Base-by-base conservation (phyloP, 73 alveolate species). In the Effrenium voratum region DNA sequence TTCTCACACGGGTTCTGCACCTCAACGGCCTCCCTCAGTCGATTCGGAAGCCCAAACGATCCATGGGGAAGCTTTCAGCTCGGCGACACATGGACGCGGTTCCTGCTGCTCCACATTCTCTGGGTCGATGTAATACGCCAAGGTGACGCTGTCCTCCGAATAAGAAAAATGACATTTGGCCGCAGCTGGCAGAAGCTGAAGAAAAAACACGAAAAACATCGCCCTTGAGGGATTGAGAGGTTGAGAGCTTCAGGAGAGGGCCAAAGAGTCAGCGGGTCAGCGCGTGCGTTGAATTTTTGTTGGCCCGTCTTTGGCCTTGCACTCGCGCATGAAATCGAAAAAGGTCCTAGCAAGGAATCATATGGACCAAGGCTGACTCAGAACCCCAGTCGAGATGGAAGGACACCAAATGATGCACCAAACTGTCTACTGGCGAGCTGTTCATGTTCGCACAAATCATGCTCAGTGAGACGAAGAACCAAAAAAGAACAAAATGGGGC, bases 31-130 rank as follows among this genome's bases (percentile, higher is more conserved):
- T 38, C 15, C 3, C 72, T 22, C n/a, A 57, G 28, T 30, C 72
- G 16, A 22, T 57, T 57, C 6, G n/a, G 0, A 57, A 57, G n/a
- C 72, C 28, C 72, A 57, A 2, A 22, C 72, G 72, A 57, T 57
- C 72, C 72, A 57, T n/a, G n/a, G n/a, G 72, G 28, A 30, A 0
- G 72, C 28, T 1, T 22, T 22, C 16, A 57, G 22, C 22, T 55
- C 22, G 68, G 30, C 68, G 12, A 15, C 72, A 57, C 12, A 55
- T 40, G 41, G 15, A 40, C 40, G 16, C 79, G 41, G 34, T 43
- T 76, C 94, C 94, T 85, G 94, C 47, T 85, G 94, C 94, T 85
- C 94, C 13, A 70, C 52, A 36, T 68, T 66, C 82, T 49, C 94
- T 8, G 80, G 34, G 52, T 85, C 94, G 22, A 85, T 85, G 81